Base-by-base conservation (phyloP, 148 eudicot species). In the Rhododendron molle region DNA sequence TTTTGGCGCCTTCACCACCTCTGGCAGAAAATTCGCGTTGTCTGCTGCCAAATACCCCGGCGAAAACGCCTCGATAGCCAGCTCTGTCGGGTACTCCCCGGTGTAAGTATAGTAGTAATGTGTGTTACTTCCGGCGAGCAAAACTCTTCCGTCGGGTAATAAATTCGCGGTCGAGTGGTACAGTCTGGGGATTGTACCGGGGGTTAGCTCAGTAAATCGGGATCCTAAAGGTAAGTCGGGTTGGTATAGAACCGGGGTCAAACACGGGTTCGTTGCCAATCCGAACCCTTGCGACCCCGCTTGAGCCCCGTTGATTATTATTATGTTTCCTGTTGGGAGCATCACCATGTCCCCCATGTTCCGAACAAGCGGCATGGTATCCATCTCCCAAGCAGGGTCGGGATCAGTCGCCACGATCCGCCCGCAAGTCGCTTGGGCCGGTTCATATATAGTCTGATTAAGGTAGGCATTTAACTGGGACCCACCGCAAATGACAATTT, bases 341-440 rank as follows among this genome's bases (percentile, higher is more conserved):
- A 95, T 93, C 18, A 96, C 98, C 97, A 96, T 96, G 14, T 96
- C 99, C 16, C 98, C 99, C 99, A 96, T 96, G 50, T 94, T 90
- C 85, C 99, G 84, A 36, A 84, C 86, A 71, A 94, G 89, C 9
- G 99, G 98, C 99, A 96, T 96, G 7, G 90, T 91, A 88, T 96
- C 98, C 94, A 90, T 89, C 72, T 92, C 97, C 99, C 98, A 96
- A 86, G 85, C 90, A 11, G 99, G 88, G 86, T 93, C 88, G 15
- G 85, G 83, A 0, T 54, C 36, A 15, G 96, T 96, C 16, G 97
- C 93, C 65, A 95, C 65, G 65, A 58, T 58, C 65, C 65, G n/a
- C 26, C 65, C 65, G 9, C 65, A 58, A 58, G 6, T 58, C 21
- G 1, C 7, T 21, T 58, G n/a, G n/a, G 65, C n/a, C 8, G 65